phyloP scores from a whole-genome alignment of 495 filamentous ascomycete genomes.

The Hapsidospora chrysogenum region DNA sequence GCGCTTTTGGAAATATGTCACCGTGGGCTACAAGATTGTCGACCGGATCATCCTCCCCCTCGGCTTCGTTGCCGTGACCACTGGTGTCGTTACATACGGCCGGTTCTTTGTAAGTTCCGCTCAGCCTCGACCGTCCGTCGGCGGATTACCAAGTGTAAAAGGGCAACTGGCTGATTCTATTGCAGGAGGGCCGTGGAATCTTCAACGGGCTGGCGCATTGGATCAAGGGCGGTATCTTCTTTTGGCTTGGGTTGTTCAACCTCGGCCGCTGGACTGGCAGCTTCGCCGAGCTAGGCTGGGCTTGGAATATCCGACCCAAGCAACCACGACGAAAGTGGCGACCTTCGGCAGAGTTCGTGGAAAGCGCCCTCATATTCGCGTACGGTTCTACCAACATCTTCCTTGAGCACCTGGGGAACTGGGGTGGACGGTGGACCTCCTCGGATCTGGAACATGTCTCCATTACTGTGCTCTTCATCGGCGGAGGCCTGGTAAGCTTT shows the following conservation, averaged over 20 bases:
- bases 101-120: slow-evolving; percentile 35
- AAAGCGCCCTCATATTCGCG: slow-evolving; percentile 73
- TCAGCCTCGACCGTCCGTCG: not conserved
- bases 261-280: slow-evolving; percentile 81
- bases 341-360: slow-evolving; percentile 75
- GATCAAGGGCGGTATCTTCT: slow-evolving; percentile 95
- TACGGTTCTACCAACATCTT: slow-evolving; percentile 88
- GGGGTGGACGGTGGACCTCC: slow-evolving; percentile 53
- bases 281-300: slow-evolving; percentile 87
- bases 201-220: slow-evolving; percentile 88
- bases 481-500: slow-evolving; percentile 72
- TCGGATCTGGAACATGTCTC: slow-evolving; percentile 84
- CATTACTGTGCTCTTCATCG: slow-evolving; percentile 88
- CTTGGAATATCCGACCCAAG: slow-evolving; percentile 77
- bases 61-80: slow-evolving; percentile 41
- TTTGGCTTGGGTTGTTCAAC: slow-evolving; percentile 81
- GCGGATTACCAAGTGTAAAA: no score
- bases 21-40: slow-evolving; percentile 23
- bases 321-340: slow-evolving; percentile 42
- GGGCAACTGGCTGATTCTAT: slow-evolving; percentile 1
- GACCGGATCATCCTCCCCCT: slow-evolving; percentile 31
- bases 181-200: slow-evolving; percentile 37
- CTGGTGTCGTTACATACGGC: slow-evolving; percentile 39
- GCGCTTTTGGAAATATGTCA: slow-evolving; percentile 23
- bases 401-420: slow-evolving; percentile 67